Evolutionary conservation across 164 flowering plant species (phyloP).

Genomic region (Vitis cinerea): DNA sequence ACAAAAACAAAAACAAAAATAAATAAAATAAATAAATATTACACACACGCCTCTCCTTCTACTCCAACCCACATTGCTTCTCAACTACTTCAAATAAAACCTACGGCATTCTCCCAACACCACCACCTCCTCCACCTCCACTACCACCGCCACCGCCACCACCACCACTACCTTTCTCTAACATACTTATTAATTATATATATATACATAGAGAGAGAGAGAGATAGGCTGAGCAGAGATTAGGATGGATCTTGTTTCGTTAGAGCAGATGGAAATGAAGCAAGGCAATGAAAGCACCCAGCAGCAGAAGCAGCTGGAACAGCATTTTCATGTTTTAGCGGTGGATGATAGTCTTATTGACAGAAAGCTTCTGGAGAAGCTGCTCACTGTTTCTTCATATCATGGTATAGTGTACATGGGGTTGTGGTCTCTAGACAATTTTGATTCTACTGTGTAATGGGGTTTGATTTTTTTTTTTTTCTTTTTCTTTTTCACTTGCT

Average conservation of each 20-base stretch:
- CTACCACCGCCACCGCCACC: background rate
- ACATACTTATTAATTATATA: no score
- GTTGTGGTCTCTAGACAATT: background rate
- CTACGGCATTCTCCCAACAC: background rate
- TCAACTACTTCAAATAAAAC: constrained; percentile 21
- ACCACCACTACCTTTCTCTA: constrained; percentile 4
- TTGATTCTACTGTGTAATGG: no score
- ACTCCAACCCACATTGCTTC: constrained; percentile 5
- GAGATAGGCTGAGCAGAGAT: no score
- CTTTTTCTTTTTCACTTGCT: background rate
- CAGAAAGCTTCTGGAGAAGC: constrained; percentile 50
- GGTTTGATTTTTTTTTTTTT: background rate
- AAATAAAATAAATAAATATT: no score
- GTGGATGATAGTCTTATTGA: constrained; percentile 54
- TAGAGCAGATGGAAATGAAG: background rate
- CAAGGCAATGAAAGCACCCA: background rate
- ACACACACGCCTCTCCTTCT: background rate
- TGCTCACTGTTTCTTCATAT: constrained; percentile 49
- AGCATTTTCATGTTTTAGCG: constrained; percentile 52
- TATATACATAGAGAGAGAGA: no score
- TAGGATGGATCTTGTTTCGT: no score
- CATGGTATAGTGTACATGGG: constrained; percentile 29
- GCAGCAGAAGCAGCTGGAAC: background rate
- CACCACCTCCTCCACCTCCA: background rate
- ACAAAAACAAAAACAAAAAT: background rate